Percentiles rank a stretch among this genome's conserved stretches.
These are phyloP conservation scores for Phoma herbarum DNA, from an alignment of 2,329 filamentous ascomycete genomes.

Conservation along the genomic window DNA sequence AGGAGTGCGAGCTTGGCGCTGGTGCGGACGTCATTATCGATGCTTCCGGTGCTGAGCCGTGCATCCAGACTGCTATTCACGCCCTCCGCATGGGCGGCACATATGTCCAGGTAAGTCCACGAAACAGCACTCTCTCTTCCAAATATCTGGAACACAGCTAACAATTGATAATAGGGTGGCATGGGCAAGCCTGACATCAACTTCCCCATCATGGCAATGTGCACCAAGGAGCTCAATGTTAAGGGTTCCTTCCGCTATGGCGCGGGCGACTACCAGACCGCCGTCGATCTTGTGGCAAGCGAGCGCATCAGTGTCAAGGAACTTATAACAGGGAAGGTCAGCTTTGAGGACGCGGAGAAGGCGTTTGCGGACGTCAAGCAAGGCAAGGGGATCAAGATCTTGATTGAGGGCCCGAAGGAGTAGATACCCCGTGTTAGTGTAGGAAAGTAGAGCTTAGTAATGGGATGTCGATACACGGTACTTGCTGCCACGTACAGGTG, in stretches of 20 bases:
- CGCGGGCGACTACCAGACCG: constrained; percentile 85
- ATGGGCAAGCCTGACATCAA: constrained; percentile 89
- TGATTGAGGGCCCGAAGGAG: constrained; percentile 57
- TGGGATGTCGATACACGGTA: too few species aligned
- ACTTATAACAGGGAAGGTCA: constrained; percentile 79
- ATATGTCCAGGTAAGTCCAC: constrained; percentile 53
- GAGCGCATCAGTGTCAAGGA: constrained; percentile 79
- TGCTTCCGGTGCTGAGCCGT: constrained; percentile 58
- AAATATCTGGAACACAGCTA: not conserved
- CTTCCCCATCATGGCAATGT: constrained; percentile 91
- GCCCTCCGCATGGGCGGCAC: constrained; percentile 59
- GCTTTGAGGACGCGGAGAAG: constrained; percentile 82
- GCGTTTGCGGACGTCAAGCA: constrained; percentile 88
- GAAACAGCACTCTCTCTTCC: not conserved
- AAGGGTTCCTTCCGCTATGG: constrained; percentile 92
- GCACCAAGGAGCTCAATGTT: constrained; percentile 86
- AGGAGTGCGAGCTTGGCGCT: constrained; percentile 67
- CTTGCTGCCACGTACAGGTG: too few species aligned
- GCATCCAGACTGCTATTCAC: constrained; percentile 60
- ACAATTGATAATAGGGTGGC: constrained; percentile 57
- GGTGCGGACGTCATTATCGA: constrained; percentile 61
- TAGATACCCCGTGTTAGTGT: too few species aligned
- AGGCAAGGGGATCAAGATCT: constrained; percentile 77
- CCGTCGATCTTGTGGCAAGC: constrained; percentile 76
- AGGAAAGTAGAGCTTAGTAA: too few species aligned